Evolutionary conservation across 2,329 filamentous ascomycete species (phyloP), one percentile per base, ranked within the genome.

Genomic region (Ophiocordyceps camponoti-leonardi): DNA sequence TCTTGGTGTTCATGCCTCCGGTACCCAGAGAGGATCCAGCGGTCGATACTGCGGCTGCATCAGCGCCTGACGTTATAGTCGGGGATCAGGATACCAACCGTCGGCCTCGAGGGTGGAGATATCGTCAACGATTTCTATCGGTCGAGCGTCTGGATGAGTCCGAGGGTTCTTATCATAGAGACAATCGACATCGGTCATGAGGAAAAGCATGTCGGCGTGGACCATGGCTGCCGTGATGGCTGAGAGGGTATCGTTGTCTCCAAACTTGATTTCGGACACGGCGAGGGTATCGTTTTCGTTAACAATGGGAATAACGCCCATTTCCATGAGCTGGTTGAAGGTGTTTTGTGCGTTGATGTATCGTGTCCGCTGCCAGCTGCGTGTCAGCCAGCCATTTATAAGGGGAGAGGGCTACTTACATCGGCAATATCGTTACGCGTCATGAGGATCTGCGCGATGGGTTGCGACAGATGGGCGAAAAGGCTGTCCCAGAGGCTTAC

Each of bases 141-240:
- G 79, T 56, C 82, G 77, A 10, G 92, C 92, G 56, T 95, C 83
- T 0, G 86, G 79, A 55, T 94, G 72, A 2, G 78, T 81, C 28
- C 92, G 76, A 1, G 92, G 92, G 55, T 98, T 98, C 63, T 90
- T 92, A 63, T 94, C 87, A 62, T 98, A 98, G 13, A 98, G 71
- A 59, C 90, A 95, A 60, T 98, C 92, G 43, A 98, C 92, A 58
- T 98, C 92, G 1, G 92, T 98, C 92, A 98, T 96, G 51, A 98
- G 73, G 64, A 98, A 98, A 11, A 98, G 73, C 56, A 94, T 86
- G 58, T 98, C 88, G 44, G 92, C 92, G 56, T 94, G 86, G 19
- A 96, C 85, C 87, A 96, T 96, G 52, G 84, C 92, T 1, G 92
- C 86, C 0, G 92, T 94, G 54, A 98, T 95, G 47, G 92, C 92